Percentiles rank a stretch among this genome's conserved stretches.
phyloP scores from a whole-genome alignment of 2,329 filamentous ascomycete genomes.

The Coleophoma crateriformis region DNA sequence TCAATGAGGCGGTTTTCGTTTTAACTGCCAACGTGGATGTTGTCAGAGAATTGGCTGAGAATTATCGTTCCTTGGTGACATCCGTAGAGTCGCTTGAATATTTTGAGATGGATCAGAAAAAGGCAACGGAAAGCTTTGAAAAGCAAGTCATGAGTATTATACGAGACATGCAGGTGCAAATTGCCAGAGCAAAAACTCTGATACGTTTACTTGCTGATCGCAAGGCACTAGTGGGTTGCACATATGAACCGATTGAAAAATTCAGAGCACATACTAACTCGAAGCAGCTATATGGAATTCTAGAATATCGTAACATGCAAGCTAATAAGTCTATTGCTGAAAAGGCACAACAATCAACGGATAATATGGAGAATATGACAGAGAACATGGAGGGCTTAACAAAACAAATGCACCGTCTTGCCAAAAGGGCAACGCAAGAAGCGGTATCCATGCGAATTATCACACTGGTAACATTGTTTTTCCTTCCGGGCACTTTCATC shows the following conservation, averaged over 20 bases:
- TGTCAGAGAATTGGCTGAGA: slow-evolving; percentile 16
- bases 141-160: slow-evolving; percentile 12
- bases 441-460: slow-evolving; percentile 36
- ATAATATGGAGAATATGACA: slow-evolving; percentile 19
- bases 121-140: slow-evolving; percentile 13
- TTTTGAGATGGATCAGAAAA: slow-evolving; percentile 3
- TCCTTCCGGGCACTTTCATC: slow-evolving; percentile 36
- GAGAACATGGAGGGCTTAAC: slow-evolving; percentile 20
- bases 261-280: no score
- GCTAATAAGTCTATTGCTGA: slow-evolving; percentile 23
- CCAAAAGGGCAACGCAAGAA: slow-evolving; percentile 30
- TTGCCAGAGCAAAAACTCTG: slow-evolving; percentile 16
- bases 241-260: no score
- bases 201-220: slow-evolving; percentile 16
- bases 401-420: slow-evolving; percentile 11
- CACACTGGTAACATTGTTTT: slow-evolving; percentile 35
- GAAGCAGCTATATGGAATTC: slow-evolving; percentile 25
- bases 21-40: slow-evolving; percentile 27
- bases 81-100: slow-evolving; percentile 5
- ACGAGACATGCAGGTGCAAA: slow-evolving; percentile 19
- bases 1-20: slow-evolving; percentile 27
- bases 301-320: slow-evolving; percentile 28
- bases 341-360: slow-evolving; percentile 14
- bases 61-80: slow-evolving; percentile 10
- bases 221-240: slow-evolving; percentile 15